phyloP scores from a whole-genome alignment of 768 basidiomycete genomes.

The Leccinum subgranulosum region DNA sequence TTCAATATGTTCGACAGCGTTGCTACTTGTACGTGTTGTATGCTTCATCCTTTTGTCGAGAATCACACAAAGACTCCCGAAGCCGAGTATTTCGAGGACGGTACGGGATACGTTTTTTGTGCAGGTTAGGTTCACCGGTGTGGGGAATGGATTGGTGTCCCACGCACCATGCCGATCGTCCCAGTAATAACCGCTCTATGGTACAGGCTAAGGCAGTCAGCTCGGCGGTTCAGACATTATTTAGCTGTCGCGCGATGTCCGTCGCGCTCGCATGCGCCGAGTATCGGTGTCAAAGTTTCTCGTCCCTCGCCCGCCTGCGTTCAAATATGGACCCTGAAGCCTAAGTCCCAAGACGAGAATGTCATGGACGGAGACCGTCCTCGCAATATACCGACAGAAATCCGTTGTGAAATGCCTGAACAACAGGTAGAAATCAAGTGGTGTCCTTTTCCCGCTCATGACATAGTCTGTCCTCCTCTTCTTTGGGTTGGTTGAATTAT shows the following conservation, averaged over 20 bases:
- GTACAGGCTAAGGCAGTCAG: slow-evolving; percentile 31
- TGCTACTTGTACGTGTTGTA: slow-evolving; percentile 57
- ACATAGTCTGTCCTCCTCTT: slow-evolving; percentile 37
- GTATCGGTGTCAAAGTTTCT: slow-evolving; percentile 56
- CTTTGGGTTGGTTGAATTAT: too few species aligned
- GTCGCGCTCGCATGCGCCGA: slow-evolving; percentile 58
- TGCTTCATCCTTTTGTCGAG: neutral
- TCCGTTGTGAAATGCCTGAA: slow-evolving; percentile 83
- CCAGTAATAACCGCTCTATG: slow-evolving; percentile 36
- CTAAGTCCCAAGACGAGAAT: slow-evolving; percentile 12
- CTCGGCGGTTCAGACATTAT: slow-evolving; percentile 63
- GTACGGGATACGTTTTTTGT: slow-evolving; percentile 70
- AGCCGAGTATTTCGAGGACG: slow-evolving; percentile 62
- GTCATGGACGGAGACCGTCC: slow-evolving; percentile 25
- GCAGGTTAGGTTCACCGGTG: slow-evolving; percentile 88
- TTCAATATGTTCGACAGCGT: slow-evolving; percentile 55
- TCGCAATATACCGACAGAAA: slow-evolving; percentile 23
- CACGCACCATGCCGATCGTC: slow-evolving; percentile 54
- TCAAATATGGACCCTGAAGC: slow-evolving; percentile 77
- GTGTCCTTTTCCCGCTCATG: slow-evolving; percentile 88
- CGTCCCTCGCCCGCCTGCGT: slow-evolving; percentile 65
- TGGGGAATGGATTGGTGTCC: slow-evolving; percentile 96
- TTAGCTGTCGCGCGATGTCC: slow-evolving; percentile 80
- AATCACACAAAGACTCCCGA: slow-evolving; percentile 1
- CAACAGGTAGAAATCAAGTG: slow-evolving; percentile 82